phyloP scores from a whole-genome alignment of 495 filamentous ascomycete genomes.

The Friedmanniomyces endolithicus region DNA sequence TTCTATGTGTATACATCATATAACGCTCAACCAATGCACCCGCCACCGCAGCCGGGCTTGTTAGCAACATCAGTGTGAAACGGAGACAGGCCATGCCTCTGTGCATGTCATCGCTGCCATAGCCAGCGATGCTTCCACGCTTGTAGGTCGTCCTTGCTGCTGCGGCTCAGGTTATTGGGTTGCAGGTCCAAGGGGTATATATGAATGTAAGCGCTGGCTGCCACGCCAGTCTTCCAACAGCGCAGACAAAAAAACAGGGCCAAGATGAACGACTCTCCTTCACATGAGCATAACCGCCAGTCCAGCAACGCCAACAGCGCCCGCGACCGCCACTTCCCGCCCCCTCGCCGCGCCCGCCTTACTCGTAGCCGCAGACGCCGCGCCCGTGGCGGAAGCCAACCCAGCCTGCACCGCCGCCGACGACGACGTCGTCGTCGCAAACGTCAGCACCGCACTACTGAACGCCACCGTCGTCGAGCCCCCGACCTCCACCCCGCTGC shows the following conservation, averaged over 20 bases:
- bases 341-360: neutral
- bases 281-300: neutral
- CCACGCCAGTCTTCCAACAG: no score
- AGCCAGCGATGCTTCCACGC: no score
- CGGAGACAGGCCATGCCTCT: no score
- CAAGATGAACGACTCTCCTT: neutral
- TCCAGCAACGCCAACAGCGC: neutral
- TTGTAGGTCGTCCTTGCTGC: no score
- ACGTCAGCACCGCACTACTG: neutral
- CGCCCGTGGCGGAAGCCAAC: neutral
- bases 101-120: no score
- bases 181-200: no score
- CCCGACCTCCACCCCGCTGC: constrained; percentile 2
- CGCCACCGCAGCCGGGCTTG: no score
- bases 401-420: neutral
- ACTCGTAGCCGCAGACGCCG: neutral
- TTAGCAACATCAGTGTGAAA: no score
- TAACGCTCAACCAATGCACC: neutral
- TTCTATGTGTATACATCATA: neutral
- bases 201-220: no score
- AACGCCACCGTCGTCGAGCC: constrained; percentile 7
- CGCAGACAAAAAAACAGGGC: neutral
- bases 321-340: neutral
- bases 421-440: neutral
- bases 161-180: no score